A percentile compares a stretch with the other conserved stretches of the same genome.
Evolutionary conservation across 768 basidiomycete genomes (phyloP).

Genomic region (Boletus sensibilis): DNA sequence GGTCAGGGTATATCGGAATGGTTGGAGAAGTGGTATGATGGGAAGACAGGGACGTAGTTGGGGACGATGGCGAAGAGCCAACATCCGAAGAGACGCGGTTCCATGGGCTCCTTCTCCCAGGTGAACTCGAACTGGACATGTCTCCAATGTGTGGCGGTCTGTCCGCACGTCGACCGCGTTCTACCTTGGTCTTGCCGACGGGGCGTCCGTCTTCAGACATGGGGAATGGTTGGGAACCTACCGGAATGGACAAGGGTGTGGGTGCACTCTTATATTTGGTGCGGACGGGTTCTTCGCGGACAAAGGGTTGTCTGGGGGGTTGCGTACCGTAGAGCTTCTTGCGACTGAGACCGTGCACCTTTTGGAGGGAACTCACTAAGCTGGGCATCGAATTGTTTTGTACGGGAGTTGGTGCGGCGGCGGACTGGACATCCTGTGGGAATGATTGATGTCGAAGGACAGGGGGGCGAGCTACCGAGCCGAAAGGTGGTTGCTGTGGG

Average conservation of each 20-base stretch:
- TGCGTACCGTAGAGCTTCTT: slow-evolving; percentile 63
- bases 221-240: slow-evolving; percentile 19
- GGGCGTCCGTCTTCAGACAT: slow-evolving; percentile 19
- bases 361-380: slow-evolving; percentile 62
- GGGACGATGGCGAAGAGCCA: slow-evolving; percentile 26
- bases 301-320: slow-evolving; percentile 49
- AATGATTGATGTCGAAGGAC: slow-evolving; percentile 32
- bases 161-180: slow-evolving; percentile 27
- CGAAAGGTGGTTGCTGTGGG: background rate
- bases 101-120: slow-evolving; percentile 37
- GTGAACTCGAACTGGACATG: slow-evolving; percentile 22
- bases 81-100: slow-evolving; percentile 19
- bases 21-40: slow-evolving; percentile 23
- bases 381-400: slow-evolving; percentile 40
- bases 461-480: slow-evolving; percentile 13
- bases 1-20: slow-evolving; percentile 22
- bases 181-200: slow-evolving; percentile 21
- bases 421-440: slow-evolving; percentile 27
- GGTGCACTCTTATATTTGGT: slow-evolving; percentile 34
- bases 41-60: slow-evolving; percentile 21
- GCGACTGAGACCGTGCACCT: slow-evolving; percentile 67
- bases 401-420: slow-evolving; percentile 8
- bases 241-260: slow-evolving; percentile 32
- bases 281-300: slow-evolving; percentile 49
- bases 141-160: slow-evolving; percentile 12